Evolutionary conservation across 768 basidiomycete genomes (phyloP).

Genomic region (Tylopilus felleus): DNA sequence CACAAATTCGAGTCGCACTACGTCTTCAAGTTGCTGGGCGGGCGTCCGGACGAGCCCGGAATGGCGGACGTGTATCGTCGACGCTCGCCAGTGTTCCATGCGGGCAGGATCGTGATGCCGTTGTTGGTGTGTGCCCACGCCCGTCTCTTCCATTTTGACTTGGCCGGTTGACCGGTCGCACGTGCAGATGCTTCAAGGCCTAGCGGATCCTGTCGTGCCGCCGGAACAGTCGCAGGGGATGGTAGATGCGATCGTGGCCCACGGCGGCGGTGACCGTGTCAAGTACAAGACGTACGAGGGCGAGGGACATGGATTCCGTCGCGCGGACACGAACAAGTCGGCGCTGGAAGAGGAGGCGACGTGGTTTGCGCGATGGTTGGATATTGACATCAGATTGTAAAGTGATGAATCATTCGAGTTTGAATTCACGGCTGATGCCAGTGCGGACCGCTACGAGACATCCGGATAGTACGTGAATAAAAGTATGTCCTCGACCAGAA

Average conservation of each 20-base stretch:
- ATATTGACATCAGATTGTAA: background rate
- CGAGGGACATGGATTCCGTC: conserved; percentile 1
- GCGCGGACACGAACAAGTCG: conserved; percentile 1
- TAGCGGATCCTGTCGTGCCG: background rate
- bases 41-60: background rate
- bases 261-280: background rate
- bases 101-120: background rate
- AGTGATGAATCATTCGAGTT: background rate
- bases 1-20: conserved; percentile 7
- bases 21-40: background rate
- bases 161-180: background rate
- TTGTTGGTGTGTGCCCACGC: background rate
- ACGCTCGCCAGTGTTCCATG: conserved; percentile 3
- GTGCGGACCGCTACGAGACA: too few relatives aligned
- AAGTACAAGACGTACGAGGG: conserved; percentile 1
- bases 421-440: too few relatives aligned
- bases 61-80: conserved; percentile 1
- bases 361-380: conserved; percentile 1
- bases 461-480: too few relatives aligned
- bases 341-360: background rate
- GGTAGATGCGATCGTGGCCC: background rate
- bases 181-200: background rate
- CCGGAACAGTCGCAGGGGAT: conserved; percentile 1
- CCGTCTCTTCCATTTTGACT: background rate
- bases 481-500: conserved; percentile 47